Percentiles rank a stretch among this genome's conserved stretches.
phyloP scores from a whole-genome alignment of 352 stramenopile genomes.

The Globisporangium carolinianum region DNA sequence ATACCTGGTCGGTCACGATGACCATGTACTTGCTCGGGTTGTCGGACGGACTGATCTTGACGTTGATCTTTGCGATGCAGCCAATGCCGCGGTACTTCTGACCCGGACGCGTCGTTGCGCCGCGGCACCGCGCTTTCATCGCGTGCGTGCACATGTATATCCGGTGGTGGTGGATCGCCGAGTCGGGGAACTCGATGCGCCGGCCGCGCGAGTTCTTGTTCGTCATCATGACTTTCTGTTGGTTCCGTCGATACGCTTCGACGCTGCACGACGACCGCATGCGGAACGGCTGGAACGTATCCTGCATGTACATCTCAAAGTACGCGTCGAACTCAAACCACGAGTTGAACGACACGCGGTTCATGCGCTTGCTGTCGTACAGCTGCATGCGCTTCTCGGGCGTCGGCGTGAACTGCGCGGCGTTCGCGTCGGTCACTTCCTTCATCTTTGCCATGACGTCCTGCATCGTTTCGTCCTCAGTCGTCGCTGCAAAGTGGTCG shows the following conservation, averaged over 20 bases:
- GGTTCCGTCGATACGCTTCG: constrained; percentile 75
- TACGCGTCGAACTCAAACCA: constrained; percentile 85
- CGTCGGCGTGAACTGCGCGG: constrained; percentile 25
- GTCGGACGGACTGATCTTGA: constrained; percentile 80
- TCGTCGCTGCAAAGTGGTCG: constrained; percentile 37
- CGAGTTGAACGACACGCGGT: constrained; percentile 78
- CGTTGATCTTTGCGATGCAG: constrained; percentile 84
- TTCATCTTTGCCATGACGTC: constrained; percentile 71
- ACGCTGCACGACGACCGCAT: constrained; percentile 83
- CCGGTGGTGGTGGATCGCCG: constrained; percentile 78
- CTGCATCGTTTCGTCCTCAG: constrained; percentile 47
- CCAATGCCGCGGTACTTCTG: constrained; percentile 82
- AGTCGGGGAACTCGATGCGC: constrained; percentile 74
- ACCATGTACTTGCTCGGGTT: constrained; percentile 84
- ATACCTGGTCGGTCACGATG: constrained; percentile 80
- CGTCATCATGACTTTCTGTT: constrained; percentile 85
- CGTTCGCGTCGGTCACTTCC: constrained; percentile 25
- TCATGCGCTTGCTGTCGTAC: constrained; percentile 80
- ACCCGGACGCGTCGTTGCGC: constrained; percentile 61
- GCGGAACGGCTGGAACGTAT: constrained; percentile 83
- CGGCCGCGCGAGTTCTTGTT: constrained; percentile 80
- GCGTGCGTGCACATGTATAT: constrained; percentile 88
- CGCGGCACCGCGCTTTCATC: constrained; percentile 78
- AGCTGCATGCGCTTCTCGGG: constrained; percentile 41
- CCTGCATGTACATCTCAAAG: constrained; percentile 86